A percentile compares a stretch with the other conserved stretches of the same genome.
phyloP scores from a whole-genome alignment of 805 yeast genomes.

The Candida piceae region DNA sequence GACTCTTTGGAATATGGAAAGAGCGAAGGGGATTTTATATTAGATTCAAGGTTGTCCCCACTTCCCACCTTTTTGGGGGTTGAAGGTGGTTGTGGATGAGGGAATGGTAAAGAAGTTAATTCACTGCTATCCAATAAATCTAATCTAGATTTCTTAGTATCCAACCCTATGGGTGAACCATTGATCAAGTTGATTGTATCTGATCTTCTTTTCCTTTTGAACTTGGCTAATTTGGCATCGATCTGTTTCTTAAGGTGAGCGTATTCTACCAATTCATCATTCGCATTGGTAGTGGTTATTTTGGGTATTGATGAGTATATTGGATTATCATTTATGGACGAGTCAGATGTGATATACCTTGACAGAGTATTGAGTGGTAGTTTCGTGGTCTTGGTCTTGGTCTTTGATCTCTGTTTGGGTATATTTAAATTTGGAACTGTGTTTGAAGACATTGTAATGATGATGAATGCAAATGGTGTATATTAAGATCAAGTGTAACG shows the following conservation, averaged over 20 bases:
- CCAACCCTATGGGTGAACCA: not conserved
- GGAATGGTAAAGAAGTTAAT: slow-evolving; percentile 47
- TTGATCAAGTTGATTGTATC: not conserved
- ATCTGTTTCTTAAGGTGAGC: not conserved
- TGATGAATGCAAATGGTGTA: too few relatives aligned
- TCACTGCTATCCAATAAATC: slow-evolving; percentile 45
- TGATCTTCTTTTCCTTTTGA: not conserved
- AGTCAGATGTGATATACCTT: not conserved
- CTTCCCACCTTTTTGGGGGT: too few relatives aligned
- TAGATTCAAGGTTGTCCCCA: too few relatives aligned
- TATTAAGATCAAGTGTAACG: too few relatives aligned
- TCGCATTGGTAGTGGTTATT: not conserved
- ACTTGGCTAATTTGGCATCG: slow-evolving; percentile 1
- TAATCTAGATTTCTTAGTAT: slow-evolving; percentile 32
- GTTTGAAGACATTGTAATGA: too few relatives aligned
- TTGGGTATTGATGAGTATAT: not conserved
- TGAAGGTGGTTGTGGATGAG: slow-evolving; percentile 38
- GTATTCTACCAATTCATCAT: not conserved
- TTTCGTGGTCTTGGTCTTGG: too few relatives aligned
- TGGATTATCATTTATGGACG: not conserved
- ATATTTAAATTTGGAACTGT: not conserved
- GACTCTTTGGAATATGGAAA: slow-evolving; percentile 3
- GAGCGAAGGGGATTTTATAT: slow-evolving; percentile 6
- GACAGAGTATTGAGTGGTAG: not conserved
- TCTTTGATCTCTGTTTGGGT: not conserved